Conservation (phyloP, 257 asterid genomes). For the Solanum clarkiae region DNA sequence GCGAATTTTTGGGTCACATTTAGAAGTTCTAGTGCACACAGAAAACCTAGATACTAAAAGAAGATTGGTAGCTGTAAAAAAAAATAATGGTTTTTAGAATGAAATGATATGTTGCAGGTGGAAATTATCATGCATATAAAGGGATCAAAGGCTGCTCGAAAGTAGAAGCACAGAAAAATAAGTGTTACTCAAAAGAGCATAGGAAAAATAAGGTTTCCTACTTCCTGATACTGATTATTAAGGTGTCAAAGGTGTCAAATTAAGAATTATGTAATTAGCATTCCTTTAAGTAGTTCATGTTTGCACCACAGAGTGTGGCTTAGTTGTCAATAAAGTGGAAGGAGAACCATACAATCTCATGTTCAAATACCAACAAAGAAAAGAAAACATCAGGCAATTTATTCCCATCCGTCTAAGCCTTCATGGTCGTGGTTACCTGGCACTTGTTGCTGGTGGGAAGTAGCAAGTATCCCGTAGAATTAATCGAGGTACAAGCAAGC, state of each 20-base stretch:
- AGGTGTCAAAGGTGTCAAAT: neutral
- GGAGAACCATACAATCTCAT: neutral
- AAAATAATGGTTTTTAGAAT: neutral
- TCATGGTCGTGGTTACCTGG: neutral
- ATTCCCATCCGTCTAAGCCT: neutral
- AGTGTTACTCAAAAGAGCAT: neutral
- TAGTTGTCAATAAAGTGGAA: neutral
- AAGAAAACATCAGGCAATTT: neutral
- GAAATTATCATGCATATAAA: neutral
- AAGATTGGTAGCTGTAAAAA: neutral
- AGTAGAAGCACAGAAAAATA: neutral
- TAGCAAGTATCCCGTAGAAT: neutral
- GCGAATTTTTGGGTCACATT: slow-evolving; percentile 16
- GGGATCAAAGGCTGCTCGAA: neutral
- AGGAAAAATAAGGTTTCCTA: neutral
- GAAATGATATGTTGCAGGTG: neutral
- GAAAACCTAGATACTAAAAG: neutral
- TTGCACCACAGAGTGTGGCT: neutral
- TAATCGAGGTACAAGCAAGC: neutral
- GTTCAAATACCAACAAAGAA: neutral
- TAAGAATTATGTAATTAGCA: neutral
- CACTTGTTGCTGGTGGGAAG: neutral
- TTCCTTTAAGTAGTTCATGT: neutral
- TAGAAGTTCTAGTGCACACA: neutral
- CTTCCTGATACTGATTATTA: neutral